Conservation (phyloP, 495 filamentous ascomycete genomes). For the Penicillium lagena region DNA sequence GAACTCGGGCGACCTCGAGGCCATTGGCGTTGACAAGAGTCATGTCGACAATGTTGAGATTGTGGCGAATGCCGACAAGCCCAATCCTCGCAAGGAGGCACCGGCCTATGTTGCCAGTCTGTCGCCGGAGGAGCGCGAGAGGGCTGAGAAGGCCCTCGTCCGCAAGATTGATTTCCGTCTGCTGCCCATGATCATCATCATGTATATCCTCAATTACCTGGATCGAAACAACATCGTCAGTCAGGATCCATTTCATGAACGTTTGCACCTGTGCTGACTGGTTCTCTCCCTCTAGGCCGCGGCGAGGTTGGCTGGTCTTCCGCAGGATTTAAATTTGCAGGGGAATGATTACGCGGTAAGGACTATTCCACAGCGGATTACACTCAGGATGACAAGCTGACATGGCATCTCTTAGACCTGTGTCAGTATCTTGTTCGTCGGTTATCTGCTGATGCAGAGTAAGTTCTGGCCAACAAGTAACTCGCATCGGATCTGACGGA, state of each 20-base stretch:
- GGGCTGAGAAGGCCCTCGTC: conserved; percentile 44
- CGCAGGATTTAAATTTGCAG: conserved; percentile 40
- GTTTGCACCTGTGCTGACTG: neutral
- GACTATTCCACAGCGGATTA: neutral
- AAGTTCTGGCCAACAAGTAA: conserved; percentile 18
- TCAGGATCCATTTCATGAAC: too few species aligned
- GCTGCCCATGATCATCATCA: conserved; percentile 58
- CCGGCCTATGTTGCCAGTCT: conserved; percentile 46
- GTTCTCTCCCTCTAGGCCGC: conserved; percentile 22
- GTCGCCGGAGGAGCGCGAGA: conserved; percentile 40
- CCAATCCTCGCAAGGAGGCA: conserved; percentile 30
- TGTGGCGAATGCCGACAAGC: conserved; percentile 24
- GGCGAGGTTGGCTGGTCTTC: conserved; percentile 45
- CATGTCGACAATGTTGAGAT: conserved; percentile 55
- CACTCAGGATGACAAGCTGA: neutral
- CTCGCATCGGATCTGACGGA: neutral
- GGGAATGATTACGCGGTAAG: conserved; percentile 38
- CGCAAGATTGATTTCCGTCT: conserved; percentile 58
- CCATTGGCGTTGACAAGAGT: conserved; percentile 43
- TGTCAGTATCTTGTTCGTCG: conserved; percentile 67
- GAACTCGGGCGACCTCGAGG: conserved; percentile 14
- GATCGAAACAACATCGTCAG: conserved; percentile 58
- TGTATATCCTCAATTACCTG: conserved; percentile 80
- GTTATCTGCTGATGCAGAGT: conserved; percentile 51
- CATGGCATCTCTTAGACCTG: conserved; percentile 34